phyloP scores from a whole-genome alignment of 1,284 basidiomycete genomes.

The Acaromyces ingoldii region DNA sequence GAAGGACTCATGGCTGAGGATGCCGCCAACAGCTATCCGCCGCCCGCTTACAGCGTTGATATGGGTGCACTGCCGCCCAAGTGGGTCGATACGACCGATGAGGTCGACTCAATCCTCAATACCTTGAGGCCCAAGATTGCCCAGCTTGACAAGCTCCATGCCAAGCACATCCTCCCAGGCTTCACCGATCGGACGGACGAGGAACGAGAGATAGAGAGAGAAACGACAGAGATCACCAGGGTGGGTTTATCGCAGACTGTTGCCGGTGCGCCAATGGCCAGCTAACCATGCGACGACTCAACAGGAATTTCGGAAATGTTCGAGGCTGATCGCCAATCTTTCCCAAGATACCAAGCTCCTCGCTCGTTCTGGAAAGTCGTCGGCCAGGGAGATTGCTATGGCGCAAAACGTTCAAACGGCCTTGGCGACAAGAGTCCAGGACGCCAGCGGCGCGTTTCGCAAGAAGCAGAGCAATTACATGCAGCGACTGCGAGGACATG shows the following conservation, averaged over 20 bases:
- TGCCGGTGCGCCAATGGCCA: too few species aligned
- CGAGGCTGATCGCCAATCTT: slow-evolving; percentile 29
- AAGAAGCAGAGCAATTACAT: slow-evolving; percentile 97
- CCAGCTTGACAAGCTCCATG: slow-evolving; percentile 86
- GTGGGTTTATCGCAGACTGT: too few species aligned
- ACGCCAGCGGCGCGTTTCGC: slow-evolving; percentile 83
- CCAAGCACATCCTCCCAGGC: slow-evolving; percentile 89
- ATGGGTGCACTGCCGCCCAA: slow-evolving; percentile 36
- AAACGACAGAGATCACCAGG: slow-evolving; percentile 77
- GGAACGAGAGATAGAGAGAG: slow-evolving; percentile 84
- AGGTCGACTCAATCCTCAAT: slow-evolving; percentile 32
- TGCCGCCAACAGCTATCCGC: slow-evolving; percentile 51
- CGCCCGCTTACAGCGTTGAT: slow-evolving; percentile 3
- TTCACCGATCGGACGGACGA: slow-evolving; percentile 90
- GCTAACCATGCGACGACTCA: too few species aligned
- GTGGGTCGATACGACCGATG: slow-evolving; percentile 47
- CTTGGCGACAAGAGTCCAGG: slow-evolving; percentile 88
- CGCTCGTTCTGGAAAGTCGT: slow-evolving; percentile 54
- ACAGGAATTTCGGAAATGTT: slow-evolving; percentile 36
- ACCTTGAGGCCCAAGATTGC: slow-evolving; percentile 33
- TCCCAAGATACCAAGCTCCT: slow-evolving; percentile 54
- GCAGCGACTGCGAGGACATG: slow-evolving; percentile 69
- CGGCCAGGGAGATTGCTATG: slow-evolving; percentile 51
- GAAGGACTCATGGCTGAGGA: slow-evolving; percentile 27
- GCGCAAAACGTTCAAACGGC: slow-evolving; percentile 95